Evolutionary conservation across 2,329 filamentous ascomycete species (phyloP), one percentile per base, ranked within the genome.

Genomic region (Aureobasidium subglaciale): DNA sequence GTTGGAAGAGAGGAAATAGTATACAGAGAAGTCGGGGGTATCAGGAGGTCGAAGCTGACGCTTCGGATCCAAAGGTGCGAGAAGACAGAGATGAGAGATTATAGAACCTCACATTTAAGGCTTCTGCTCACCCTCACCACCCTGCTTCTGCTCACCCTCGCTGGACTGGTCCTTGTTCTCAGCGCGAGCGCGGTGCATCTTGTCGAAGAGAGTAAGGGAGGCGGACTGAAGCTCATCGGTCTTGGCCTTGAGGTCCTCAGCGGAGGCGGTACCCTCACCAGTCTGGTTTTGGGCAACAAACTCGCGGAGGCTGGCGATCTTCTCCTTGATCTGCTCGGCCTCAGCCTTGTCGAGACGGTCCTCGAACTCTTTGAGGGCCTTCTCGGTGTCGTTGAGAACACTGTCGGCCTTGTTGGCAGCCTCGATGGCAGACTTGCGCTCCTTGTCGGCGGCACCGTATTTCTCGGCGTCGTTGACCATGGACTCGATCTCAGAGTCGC

Each of bases 341-440:
- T 99, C 93, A 55, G 87, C 76, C 87, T 97, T 96, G 84, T 97
- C 92, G 63, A 99, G 93, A 80, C 95, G 90, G 62, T 93, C 88
- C 84, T 99, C 93, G 75, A 97, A 96, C 74, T 88, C 88, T 89
- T 97, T 97, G 85, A 87, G 83, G 30, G 92, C 91, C 82, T 96
- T 95, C 83, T 97, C 92, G 56, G 93, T 97, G 71, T 97, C 93
- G 79, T 95, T 96, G 67, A 96, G 76, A 61, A 96, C 90, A 70
- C 86, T 90, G 79, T 99, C 93, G 62, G 93, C 91, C 65, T 90
- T 88, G 86, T 99, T 99, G 81, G 92, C 90, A 67, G 90, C 82
- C 81, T 99, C 93, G 63, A 97, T 99, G 64, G 90, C 82, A 64
- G 82, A 76, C 86, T 96, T 95, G 85, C 97, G 99, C 61, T 90